Percentiles rank a stretch among this genome's conserved stretches.
Evolutionary conservation across 257 asterid species (phyloP).

Genomic region (Euphrasia confusa): DNA sequence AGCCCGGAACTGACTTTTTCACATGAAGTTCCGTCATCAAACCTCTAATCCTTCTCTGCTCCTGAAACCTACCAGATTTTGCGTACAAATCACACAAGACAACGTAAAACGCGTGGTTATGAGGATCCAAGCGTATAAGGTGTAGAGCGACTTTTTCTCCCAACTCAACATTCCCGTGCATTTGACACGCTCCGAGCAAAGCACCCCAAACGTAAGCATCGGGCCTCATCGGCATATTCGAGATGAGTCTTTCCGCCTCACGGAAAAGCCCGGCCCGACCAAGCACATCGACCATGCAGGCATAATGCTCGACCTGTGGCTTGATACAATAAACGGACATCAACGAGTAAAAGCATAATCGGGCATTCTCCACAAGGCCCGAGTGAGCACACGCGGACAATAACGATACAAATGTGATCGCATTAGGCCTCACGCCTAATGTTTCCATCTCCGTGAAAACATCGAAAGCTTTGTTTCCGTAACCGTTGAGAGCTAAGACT

Average conservation of each 20-base stretch:
- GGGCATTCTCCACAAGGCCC: slow-evolving; percentile 59
- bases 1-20: slow-evolving; percentile 57
- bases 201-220: slow-evolving; percentile 85
- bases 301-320: slow-evolving; percentile 64
- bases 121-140: slow-evolving; percentile 56
- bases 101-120: slow-evolving; percentile 65
- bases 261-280: slow-evolving; percentile 65
- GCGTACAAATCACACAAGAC: slow-evolving; percentile 65
- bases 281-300: slow-evolving; percentile 67
- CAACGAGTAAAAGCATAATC: slow-evolving; percentile 50
- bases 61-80: slow-evolving; percentile 56
- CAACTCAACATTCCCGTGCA: slow-evolving; percentile 50
- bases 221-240: slow-evolving; percentile 61
- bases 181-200: slow-evolving; percentile 73
- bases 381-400: slow-evolving; percentile 71
- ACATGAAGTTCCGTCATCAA: slow-evolving; percentile 50
- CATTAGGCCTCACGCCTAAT: slow-evolving; percentile 52
- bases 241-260: slow-evolving; percentile 62
- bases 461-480: slow-evolving; percentile 46
- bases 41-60: slow-evolving; percentile 44
- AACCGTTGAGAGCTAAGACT: slow-evolving; percentile 62
- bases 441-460: slow-evolving; percentile 57
- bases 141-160: slow-evolving; percentile 57
- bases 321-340: slow-evolving; percentile 33
- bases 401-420: slow-evolving; percentile 53